Conservation (phyloP, 2,329 filamentous ascomycete species). For the Trichoderma harzianum region DNA sequence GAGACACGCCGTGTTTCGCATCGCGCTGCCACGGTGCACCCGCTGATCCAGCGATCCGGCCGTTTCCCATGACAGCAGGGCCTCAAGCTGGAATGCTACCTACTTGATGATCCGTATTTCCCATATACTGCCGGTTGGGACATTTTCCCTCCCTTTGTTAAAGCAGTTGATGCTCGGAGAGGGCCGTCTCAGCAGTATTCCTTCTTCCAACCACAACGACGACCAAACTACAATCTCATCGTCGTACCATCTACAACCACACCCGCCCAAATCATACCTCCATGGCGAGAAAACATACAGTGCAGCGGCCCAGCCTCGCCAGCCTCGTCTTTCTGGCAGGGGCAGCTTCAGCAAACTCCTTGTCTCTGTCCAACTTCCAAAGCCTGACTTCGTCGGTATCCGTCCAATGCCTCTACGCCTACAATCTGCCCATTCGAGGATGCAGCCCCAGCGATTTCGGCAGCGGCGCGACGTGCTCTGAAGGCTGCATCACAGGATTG, state of each 20-base stretch:
- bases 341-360: conserved; percentile 24
- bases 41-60: neutral
- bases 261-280: neutral
- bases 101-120: neutral
- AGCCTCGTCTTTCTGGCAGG: conserved; percentile 21
- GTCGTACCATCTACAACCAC: neutral
- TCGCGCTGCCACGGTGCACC: neutral
- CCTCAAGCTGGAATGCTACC: neutral
- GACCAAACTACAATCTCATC: too few species aligned
- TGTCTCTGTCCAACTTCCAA: conserved; percentile 41
- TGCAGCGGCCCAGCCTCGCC: neutral
- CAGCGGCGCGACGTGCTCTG: conserved; percentile 36
- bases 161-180: neutral
- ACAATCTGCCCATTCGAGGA: conserved; percentile 39
- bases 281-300: neutral
- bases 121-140: neutral
- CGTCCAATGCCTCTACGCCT: conserved; percentile 39
- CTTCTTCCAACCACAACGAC: neutral
- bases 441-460: conserved; percentile 38
- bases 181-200: neutral
- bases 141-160: neutral
- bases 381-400: conserved; percentile 37
- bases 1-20: conserved; percentile 16
- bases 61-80: neutral
- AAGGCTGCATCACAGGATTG: conserved; percentile 33